Percentiles rank a stretch among this genome's conserved stretches.
Conservation (phyloP, 352 stramenopile species). For the Phytopythium aichiense region DNA sequence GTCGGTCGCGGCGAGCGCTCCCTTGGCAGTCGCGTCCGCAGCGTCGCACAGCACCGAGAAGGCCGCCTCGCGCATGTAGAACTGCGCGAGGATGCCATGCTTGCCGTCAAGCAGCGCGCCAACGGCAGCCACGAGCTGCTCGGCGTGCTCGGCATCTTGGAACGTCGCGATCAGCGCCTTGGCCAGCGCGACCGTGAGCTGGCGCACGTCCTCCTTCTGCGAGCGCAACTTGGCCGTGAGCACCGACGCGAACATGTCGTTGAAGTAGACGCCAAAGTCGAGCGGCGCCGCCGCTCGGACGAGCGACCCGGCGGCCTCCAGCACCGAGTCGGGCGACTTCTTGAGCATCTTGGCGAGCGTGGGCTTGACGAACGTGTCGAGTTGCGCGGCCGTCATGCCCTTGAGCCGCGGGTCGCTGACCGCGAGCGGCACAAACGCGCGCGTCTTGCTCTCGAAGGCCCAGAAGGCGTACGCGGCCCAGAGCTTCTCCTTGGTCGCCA, state of each 20-base stretch:
- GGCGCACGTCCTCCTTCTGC: conserved; percentile 77
- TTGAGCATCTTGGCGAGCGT: conserved; percentile 75
- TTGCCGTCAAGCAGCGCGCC: conserved; percentile 70
- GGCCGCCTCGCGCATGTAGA: conserved; percentile 78
- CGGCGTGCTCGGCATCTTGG: conserved; percentile 43
- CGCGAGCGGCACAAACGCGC: conserved; percentile 32
- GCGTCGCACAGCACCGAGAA: conserved; percentile 66
- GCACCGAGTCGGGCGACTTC: conserved; percentile 71
- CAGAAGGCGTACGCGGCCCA: conserved; percentile 61
- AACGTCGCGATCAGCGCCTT: conserved; percentile 49
- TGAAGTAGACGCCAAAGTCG: conserved; percentile 63
- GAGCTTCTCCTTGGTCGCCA: conserved; percentile 34
- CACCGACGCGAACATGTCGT: conserved; percentile 62
- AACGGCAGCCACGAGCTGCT: conserved; percentile 52
- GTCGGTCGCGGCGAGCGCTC: conserved; percentile 26
- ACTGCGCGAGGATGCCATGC: conserved; percentile 82
- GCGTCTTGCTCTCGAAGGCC: conserved; percentile 77
- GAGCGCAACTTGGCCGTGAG: conserved; percentile 73
- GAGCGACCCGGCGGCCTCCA: conserved; percentile 54
- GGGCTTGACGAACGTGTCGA: conserved; percentile 62
- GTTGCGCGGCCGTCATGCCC: conserved; percentile 47
- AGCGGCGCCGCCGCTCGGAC: conserved; percentile 43
- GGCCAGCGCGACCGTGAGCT: conserved; percentile 41
- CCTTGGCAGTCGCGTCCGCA: conserved; percentile 24
- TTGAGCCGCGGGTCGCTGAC: conserved; percentile 46